Percentiles rank a stretch among this genome's conserved stretches.
Conservation (phyloP, 2,329 filamentous ascomycete species). For the Tolypocladium album region DNA sequence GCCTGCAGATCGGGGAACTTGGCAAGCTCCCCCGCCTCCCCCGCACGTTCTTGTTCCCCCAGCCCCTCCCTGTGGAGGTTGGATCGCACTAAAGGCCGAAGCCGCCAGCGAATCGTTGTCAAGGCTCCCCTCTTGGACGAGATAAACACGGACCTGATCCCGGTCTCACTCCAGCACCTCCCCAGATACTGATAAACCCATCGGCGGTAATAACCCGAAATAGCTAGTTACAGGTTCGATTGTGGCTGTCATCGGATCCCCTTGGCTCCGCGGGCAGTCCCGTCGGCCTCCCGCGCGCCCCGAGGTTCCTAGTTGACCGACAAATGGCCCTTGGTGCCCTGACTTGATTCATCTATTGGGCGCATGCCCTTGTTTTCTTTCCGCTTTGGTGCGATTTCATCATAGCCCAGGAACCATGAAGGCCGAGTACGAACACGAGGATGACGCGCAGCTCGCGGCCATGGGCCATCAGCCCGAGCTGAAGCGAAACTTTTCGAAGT, state of each 20-base stretch:
- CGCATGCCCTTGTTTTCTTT: background rate
- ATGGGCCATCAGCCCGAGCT: slow-evolving; percentile 14
- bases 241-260: background rate
- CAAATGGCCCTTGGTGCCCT: background rate
- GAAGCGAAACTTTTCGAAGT: slow-evolving; percentile 13
- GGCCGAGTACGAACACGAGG: slow-evolving; percentile 6
- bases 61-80: background rate
- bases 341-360: background rate
- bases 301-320: background rate
- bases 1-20: background rate
- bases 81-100: background rate
- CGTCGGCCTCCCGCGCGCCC: slow-evolving; percentile 2
- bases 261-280: background rate
- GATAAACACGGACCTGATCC: background rate
- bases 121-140: background rate
- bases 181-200: background rate
- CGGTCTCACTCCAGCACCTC: background rate
- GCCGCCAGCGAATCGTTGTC: background rate
- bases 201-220: background rate
- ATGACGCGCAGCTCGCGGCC: slow-evolving; percentile 14
- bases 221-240: background rate
- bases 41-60: background rate
- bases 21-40: background rate
- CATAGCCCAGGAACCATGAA: slow-evolving; percentile 5
- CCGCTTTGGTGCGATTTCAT: background rate